Evolutionary conservation across 1,284 basidiomycete species (phyloP).

Genomic region (Trichosporon sp.): DNA sequence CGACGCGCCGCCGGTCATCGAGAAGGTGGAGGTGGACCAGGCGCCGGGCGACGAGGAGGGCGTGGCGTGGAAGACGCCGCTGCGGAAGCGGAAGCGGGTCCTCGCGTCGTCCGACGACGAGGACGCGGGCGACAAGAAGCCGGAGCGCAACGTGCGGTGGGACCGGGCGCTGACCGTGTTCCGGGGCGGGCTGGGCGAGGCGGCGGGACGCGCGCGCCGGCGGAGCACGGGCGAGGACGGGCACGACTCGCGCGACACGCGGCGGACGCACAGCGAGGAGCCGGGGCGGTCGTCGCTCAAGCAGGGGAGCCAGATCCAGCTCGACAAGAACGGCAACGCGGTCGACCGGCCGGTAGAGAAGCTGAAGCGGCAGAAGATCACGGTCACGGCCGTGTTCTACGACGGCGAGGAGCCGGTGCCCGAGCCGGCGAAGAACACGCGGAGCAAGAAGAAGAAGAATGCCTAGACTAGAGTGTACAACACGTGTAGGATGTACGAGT

Average conservation of each 20-base stretch:
- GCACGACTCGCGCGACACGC: not conserved
- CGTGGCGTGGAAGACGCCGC: slow-evolving; percentile 70
- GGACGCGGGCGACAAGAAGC: slow-evolving; percentile 25
- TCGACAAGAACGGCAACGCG: slow-evolving; percentile 73
- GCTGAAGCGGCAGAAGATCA: slow-evolving; percentile 62
- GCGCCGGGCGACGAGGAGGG: slow-evolving; percentile 65
- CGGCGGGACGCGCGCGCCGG: slow-evolving; percentile 35
- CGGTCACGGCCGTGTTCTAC: slow-evolving; percentile 75
- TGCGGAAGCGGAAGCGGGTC: slow-evolving; percentile 36
- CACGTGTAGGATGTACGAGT: not conserved
- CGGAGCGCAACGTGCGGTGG: slow-evolving; percentile 63
- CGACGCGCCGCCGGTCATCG: slow-evolving; percentile 13
- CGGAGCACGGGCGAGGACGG: not conserved
- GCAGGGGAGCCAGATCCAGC: slow-evolving; percentile 54
- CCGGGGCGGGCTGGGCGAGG: slow-evolving; percentile 14
- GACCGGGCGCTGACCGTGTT: slow-evolving; percentile 58
- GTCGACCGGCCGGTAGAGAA: slow-evolving; percentile 59
- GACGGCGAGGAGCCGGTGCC: slow-evolving; percentile 60
- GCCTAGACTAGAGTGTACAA: not conserved
- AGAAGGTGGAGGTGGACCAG: not conserved
- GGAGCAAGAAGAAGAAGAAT: slow-evolving; percentile 14
- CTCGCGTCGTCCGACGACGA: slow-evolving; percentile 39
- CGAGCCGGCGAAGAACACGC: not conserved
- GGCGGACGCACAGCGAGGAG: not conserved
- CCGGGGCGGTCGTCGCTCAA: slow-evolving; percentile 5